Evolutionary conservation across 495 filamentous ascomycete genomes (phyloP).

Genomic region (Lophiotrema nucula): DNA sequence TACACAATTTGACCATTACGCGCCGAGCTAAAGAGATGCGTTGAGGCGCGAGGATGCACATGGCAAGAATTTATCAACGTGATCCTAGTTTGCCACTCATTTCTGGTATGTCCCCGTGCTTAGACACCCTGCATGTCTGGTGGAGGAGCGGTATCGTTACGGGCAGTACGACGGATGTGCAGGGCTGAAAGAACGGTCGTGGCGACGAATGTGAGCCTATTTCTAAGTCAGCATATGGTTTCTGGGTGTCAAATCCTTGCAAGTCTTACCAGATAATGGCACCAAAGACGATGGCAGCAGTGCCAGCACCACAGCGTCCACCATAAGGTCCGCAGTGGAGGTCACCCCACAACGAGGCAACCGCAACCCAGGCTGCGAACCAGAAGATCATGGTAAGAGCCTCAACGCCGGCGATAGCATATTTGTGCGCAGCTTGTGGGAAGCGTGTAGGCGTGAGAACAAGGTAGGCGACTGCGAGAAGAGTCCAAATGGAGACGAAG

Average conservation of each 20-base stretch:
- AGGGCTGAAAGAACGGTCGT: conserved; percentile 49
- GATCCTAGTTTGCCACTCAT: no score
- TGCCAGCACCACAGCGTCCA: conserved; percentile 48
- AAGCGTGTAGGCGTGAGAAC: conserved; percentile 61
- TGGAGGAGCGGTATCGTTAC: conserved; percentile 7
- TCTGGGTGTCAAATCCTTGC: background rate
- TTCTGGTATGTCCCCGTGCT: no score
- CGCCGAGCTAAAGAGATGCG: no score
- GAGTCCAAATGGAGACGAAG: conserved; percentile 70
- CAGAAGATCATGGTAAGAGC: conserved; percentile 77
- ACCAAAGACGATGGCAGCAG: conserved; percentile 56
- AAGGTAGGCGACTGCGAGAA: conserved; percentile 68
- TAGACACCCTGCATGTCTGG: conserved; percentile 12
- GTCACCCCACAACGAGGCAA: conserved; percentile 59
- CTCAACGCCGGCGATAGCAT: conserved; percentile 62
- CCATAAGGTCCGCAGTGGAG: conserved; percentile 42
- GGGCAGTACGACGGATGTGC: conserved; percentile 38
- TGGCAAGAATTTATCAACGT: no score
- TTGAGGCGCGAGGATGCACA: no score
- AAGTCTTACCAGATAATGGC: conserved; percentile 58
- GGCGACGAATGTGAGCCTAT: conserved; percentile 53
- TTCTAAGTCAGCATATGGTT: background rate
- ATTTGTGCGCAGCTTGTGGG: conserved; percentile 56
- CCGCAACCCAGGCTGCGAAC: conserved; percentile 79
- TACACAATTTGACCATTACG: no score